Conservation (phyloP, 164 flowering plant genomes). For the Stephania cephalantha region DNA sequence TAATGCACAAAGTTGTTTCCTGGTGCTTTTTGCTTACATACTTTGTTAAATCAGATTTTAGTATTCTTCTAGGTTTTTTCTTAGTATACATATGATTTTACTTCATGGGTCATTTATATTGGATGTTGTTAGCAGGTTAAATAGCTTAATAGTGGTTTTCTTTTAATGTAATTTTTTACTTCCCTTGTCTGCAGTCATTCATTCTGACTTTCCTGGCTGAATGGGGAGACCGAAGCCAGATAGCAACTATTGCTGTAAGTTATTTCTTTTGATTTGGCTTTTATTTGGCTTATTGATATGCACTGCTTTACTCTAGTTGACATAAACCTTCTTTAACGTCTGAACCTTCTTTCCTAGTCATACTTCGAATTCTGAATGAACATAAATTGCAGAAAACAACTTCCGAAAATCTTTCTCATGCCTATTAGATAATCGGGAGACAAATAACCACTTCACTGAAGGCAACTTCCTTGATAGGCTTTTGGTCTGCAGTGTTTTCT, state of each 20-base stretch:
- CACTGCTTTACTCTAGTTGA: background rate
- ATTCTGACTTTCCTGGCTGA: conserved; percentile 91
- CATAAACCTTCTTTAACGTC: no score
- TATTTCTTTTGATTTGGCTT: background rate
- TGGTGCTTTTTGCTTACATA: background rate
- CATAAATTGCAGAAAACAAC: background rate
- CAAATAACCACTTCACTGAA: background rate
- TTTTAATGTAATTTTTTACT: background rate
- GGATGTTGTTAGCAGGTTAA: background rate
- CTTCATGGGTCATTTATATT: no score
- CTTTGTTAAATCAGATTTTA: background rate
- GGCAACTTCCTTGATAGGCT: background rate
- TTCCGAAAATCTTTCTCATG: background rate
- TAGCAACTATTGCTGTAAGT: conserved; percentile 98
- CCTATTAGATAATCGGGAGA: background rate
- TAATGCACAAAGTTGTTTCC: background rate
- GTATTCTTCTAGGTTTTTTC: background rate
- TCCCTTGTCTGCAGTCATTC: conserved; percentile 65
- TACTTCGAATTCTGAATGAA: background rate
- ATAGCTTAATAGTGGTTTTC: background rate
- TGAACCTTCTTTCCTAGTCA: no score
- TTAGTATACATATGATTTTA: background rate
- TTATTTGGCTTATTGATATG: background rate
- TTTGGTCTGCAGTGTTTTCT: background rate
- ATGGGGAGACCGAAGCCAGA: conserved; percentile 99